Evolutionary conservation across 192 early-diverging fungal species (phyloP).

Genomic region (Backusella liffmaniae): DNA sequence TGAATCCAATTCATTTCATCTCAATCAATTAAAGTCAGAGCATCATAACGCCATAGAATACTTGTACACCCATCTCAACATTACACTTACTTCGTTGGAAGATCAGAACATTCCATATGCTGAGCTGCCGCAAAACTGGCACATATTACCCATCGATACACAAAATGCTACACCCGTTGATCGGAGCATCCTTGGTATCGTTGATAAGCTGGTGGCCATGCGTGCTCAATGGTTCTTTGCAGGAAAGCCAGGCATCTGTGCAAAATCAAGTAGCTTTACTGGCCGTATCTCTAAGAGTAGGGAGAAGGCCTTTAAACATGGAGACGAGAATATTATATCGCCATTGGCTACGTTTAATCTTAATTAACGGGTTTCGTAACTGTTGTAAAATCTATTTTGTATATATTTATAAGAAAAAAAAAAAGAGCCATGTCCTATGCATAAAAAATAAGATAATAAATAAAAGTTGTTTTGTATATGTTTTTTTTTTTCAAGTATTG

Average conservation of each 20-base stretch:
- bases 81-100: slow-evolving; percentile 25
- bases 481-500: neutral
- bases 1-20: slow-evolving; percentile 36
- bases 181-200: slow-evolving; percentile 27
- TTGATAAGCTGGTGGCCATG: slow-evolving; percentile 40
- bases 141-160: slow-evolving; percentile 18
- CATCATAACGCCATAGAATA: slow-evolving; percentile 37
- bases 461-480: neutral
- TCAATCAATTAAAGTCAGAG: slow-evolving; percentile 18
- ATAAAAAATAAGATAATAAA: neutral
- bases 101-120: slow-evolving; percentile 14
- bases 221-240: slow-evolving; percentile 37
- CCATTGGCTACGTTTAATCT: slow-evolving; percentile 14
- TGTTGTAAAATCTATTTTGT: neutral
- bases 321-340: slow-evolving; percentile 7
- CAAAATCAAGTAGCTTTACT: slow-evolving; percentile 30
- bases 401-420: neutral
- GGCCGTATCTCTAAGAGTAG: slow-evolving; percentile 27
- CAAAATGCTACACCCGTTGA: neutral
- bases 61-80: slow-evolving; percentile 26
- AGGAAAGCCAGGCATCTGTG: slow-evolving; percentile 29
- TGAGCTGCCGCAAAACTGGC: slow-evolving; percentile 31
- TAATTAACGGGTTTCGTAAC: neutral
- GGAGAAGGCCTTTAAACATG: neutral
- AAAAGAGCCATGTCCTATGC: neutral